Percentiles rank a stretch among this genome's conserved stretches.
Conservation (phyloP, 805 yeast genomes). For the Wickerhamomyces ciferrii region DNA sequence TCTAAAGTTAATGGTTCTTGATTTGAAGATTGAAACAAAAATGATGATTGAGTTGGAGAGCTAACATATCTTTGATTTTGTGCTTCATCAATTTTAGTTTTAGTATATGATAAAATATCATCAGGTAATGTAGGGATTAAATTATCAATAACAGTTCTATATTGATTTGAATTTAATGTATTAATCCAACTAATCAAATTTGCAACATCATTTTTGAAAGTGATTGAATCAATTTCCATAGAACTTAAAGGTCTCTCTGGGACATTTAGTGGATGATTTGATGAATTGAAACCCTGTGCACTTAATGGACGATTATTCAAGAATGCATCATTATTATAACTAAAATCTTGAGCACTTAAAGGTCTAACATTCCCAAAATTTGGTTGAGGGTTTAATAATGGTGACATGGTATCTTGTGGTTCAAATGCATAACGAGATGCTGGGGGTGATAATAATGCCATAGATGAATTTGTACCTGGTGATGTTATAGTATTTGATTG, state of each 20-base stretch:
- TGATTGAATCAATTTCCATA: slow-evolving; percentile 24
- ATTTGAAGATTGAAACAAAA: slow-evolving; percentile 13
- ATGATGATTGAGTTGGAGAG: slow-evolving; percentile 14
- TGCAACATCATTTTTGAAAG: slow-evolving; percentile 46
- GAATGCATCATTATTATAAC: background rate
- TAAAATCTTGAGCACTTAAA: slow-evolving; percentile 20
- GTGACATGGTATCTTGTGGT: slow-evolving; percentile 16
- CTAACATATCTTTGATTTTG: slow-evolving; percentile 11
- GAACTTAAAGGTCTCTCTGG: slow-evolving; percentile 25
- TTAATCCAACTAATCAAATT: slow-evolving; percentile 47
- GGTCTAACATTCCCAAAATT: slow-evolving; percentile 11
- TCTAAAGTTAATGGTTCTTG: slow-evolving; percentile 33
- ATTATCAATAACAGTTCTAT: slow-evolving; percentile 47
- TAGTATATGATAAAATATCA: slow-evolving; percentile 46
- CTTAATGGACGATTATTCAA: slow-evolving; percentile 13
- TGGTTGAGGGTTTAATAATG: slow-evolving; percentile 14
- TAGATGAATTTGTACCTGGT: slow-evolving; percentile 14
- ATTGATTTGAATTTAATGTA: slow-evolving; percentile 45
- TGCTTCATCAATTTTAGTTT: slow-evolving; percentile 37
- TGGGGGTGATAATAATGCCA: slow-evolving; percentile 38
- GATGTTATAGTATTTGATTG: slow-evolving; percentile 1
- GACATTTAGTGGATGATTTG: slow-evolving; percentile 1
- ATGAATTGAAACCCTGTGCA: slow-evolving; percentile 7
- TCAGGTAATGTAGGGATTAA: slow-evolving; percentile 44
- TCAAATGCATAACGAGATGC: slow-evolving; percentile 28